phyloP scores from a whole-genome alignment of 345 rosid genomes.

The Salix suchowensis region DNA sequence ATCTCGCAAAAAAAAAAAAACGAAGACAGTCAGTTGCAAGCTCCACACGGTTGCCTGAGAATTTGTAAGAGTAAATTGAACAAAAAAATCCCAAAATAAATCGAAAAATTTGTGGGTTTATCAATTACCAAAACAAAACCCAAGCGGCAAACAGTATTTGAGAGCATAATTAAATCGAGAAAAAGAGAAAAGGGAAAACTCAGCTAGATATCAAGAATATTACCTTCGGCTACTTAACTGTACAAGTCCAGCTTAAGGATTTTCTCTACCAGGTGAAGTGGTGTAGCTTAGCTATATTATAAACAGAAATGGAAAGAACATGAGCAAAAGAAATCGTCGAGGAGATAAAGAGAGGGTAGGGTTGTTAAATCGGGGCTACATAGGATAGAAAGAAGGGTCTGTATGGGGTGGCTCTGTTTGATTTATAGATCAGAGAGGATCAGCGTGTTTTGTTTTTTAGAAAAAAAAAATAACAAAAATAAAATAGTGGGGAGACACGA shows the following conservation, averaged over 20 bases:
- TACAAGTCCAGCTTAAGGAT: constrained; percentile 15
- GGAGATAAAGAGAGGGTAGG: neutral
- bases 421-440: constrained; percentile 27
- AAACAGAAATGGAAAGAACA: neutral
- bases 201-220: neutral
- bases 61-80: too few relatives aligned
- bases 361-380: neutral
- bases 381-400: neutral
- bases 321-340: neutral
- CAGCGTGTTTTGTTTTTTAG: neutral
- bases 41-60: neutral
- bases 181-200: neutral
- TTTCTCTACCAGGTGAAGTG: neutral
- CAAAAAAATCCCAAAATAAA: neutral
- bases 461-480: neutral
- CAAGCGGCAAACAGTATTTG: neutral
- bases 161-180: neutral
- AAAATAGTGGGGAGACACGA: constrained; percentile 2
- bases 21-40: neutral
- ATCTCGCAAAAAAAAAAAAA: neutral
- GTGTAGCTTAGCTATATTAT: neutral
- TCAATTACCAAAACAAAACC: neutral
- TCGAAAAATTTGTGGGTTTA: neutral
- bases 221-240: constrained; percentile 16
- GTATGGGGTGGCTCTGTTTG: neutral